Evolutionary conservation across 371 early-diverging fungal species (phyloP).

Genomic region (Capniomyces stellatus): DNA sequence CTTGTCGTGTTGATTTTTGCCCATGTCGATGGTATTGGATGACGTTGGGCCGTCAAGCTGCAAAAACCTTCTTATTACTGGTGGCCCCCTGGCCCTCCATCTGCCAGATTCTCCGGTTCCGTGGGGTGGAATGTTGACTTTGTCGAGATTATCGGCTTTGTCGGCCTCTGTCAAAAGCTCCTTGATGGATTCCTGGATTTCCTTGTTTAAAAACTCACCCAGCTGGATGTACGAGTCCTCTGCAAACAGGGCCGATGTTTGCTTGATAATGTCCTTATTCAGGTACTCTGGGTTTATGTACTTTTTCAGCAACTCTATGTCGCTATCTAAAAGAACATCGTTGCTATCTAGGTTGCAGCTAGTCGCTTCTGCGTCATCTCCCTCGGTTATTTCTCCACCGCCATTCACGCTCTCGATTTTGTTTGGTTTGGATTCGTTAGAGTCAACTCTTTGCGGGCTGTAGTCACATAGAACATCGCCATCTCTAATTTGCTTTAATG

Average conservation of each 20-base stretch:
- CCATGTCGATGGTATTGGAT: constrained; percentile 4
- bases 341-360: no score
- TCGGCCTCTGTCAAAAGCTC: constrained; percentile 19
- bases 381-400: background rate
- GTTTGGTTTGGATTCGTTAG: constrained; percentile 5
- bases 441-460: background rate
- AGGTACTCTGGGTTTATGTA: constrained; percentile 51
- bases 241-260: constrained; percentile 37
- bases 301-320: constrained; percentile 23
- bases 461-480: constrained; percentile 23
- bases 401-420: background rate
- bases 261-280: constrained; percentile 20
- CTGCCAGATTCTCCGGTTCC: constrained; percentile 30
- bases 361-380: background rate
- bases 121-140: constrained; percentile 26
- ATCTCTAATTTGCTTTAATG: constrained; percentile 30
- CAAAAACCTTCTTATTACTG: constrained; percentile 38
- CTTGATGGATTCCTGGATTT: constrained; percentile 21
- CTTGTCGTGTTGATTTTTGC: constrained; percentile 3
- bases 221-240: constrained; percentile 51
- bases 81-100: constrained; percentile 38
- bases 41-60: constrained; percentile 11
- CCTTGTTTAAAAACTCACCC: constrained; percentile 32
- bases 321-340: constrained; percentile 27
- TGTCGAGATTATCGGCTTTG: constrained; percentile 13